These are phyloP conservation scores for Fomitopsis palustris DNA, from an alignment of 1,284 basidiomycete species.

Conservation along the genomic window DNA sequence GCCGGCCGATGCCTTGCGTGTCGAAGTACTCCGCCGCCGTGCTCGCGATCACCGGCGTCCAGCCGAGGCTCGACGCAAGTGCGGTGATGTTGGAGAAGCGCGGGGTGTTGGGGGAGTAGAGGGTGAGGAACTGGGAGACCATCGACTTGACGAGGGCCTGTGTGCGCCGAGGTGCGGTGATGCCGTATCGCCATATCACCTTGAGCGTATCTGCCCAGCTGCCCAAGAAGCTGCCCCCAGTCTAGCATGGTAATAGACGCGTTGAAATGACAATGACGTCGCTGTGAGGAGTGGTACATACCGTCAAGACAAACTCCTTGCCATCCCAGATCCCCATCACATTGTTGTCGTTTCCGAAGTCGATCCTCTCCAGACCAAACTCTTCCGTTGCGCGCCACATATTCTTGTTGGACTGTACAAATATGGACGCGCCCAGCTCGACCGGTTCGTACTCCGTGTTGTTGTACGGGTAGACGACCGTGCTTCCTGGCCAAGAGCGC, in stretches of 20 bases:
- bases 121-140: conserved; percentile 48
- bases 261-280: not conserved
- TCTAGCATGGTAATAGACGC: conserved; percentile 27
- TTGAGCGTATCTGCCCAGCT: conserved; percentile 76
- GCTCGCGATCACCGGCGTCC: conserved; percentile 47
- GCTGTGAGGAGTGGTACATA: conserved; percentile 27
- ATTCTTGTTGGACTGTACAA: conserved; percentile 81
- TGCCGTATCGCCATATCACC: conserved; percentile 80
- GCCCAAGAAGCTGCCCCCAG: conserved; percentile 29
- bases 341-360: conserved; percentile 46
- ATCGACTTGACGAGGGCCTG: conserved; percentile 55
- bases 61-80: conserved; percentile 53
- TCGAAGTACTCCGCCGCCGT: conserved; percentile 62
- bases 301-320: conserved; percentile 62
- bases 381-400: conserved; percentile 77
- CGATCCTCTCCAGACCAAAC: conserved; percentile 66
- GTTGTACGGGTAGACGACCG: conserved; percentile 73
- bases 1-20: conserved; percentile 50
- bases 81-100: conserved; percentile 63
- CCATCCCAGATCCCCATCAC: conserved; percentile 85
- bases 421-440: conserved; percentile 89
- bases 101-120: conserved; percentile 60
- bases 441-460: conserved; percentile 60
- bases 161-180: conserved; percentile 58
- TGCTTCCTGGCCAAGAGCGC: conserved; percentile 55